Evolutionary conservation across 345 rosid species (phyloP).

Genomic region (Linum tenue): DNA sequence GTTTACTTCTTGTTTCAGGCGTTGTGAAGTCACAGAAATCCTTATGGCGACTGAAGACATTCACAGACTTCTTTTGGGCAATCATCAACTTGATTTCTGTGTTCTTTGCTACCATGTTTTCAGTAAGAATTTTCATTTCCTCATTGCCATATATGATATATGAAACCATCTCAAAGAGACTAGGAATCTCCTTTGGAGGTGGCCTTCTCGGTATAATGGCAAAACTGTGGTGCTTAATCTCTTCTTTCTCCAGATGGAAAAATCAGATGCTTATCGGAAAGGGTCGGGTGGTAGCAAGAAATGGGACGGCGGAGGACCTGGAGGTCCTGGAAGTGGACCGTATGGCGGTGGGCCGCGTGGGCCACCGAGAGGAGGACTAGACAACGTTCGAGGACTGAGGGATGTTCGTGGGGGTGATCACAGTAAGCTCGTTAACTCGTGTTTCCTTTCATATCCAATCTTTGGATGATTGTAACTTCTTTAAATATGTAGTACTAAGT

Average conservation of each 20-base stretch:
- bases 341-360: slow-evolving; percentile 59
- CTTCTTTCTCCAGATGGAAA: slow-evolving; percentile 54
- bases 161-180: too few species aligned
- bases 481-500: too few species aligned
- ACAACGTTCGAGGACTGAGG: slow-evolving; percentile 53
- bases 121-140: slow-evolving; percentile 31
- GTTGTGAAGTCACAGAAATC: slow-evolving; percentile 48
- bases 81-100: slow-evolving; percentile 47
- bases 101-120: slow-evolving; percentile 63
- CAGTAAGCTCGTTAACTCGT: slow-evolving; percentile 29
- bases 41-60: slow-evolving; percentile 55
- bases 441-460: background rate
- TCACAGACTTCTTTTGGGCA: slow-evolving; percentile 66
- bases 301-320: slow-evolving; percentile 70
- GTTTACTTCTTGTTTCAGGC: slow-evolving; percentile 21
- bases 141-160: too few species aligned
- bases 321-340: slow-evolving; percentile 73
- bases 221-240: background rate
- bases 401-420: slow-evolving; percentile 26
- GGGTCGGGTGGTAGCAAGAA: slow-evolving; percentile 66
- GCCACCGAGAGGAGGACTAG: slow-evolving; percentile 74
- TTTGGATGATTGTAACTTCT: too few species aligned
- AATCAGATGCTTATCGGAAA: slow-evolving; percentile 58
- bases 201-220: too few species aligned
- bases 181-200: too few species aligned